phyloP scores from a whole-genome alignment of 2,329 filamentous ascomycete species.

The Aureobasidium sp. region DNA sequence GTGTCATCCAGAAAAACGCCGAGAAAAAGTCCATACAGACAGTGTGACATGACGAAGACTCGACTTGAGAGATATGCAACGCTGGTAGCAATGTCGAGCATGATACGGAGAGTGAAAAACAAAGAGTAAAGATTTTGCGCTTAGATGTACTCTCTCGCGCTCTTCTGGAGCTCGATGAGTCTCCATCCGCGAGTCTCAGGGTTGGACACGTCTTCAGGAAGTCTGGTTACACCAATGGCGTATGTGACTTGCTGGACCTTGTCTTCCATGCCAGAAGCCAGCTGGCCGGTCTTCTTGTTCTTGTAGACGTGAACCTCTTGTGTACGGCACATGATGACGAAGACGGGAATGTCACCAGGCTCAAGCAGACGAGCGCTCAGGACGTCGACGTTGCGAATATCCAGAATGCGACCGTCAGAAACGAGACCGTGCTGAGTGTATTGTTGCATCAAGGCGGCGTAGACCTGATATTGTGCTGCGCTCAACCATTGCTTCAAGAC shows the following conservation, averaged over 20 bases:
- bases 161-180: constrained; percentile 98
- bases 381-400: constrained; percentile 91
- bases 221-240: constrained; percentile 88
- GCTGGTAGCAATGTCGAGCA: background rate
- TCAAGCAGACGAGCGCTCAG: constrained; percentile 73
- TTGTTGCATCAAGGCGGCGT: constrained; percentile 93
- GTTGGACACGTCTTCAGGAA: constrained; percentile 93
- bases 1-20: constrained; percentile 8
- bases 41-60: background rate
- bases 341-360: constrained; percentile 83
- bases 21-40: constrained; percentile 1
- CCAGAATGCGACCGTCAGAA: constrained; percentile 88
- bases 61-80: background rate
- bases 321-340: constrained; percentile 92
- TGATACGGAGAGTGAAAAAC: background rate
- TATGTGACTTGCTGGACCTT: constrained; percentile 98
- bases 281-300: constrained; percentile 79
- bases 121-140: background rate
- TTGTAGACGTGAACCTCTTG: constrained; percentile 97
- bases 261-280: constrained; percentile 97
- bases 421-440: constrained; percentile 90
- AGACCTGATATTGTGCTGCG: constrained; percentile 92
- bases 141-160: constrained; percentile 81
- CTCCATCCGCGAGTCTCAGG: constrained; percentile 95
- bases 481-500: constrained; percentile 92